phyloP scores from a whole-genome alignment of 495 filamentous ascomycete genomes.

The Penicillium chermesinum region DNA sequence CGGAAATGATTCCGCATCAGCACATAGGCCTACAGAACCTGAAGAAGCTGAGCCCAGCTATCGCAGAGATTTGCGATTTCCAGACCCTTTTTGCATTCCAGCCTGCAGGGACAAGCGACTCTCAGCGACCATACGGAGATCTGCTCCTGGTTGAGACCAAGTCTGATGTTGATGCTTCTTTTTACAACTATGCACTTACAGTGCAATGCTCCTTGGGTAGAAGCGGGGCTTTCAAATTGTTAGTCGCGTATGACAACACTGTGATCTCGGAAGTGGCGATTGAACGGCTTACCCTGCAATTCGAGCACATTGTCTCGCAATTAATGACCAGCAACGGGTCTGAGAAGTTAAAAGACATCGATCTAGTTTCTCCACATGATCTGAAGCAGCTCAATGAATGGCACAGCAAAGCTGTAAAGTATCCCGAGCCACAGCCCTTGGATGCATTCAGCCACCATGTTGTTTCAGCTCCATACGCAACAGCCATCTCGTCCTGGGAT shows the following conservation, averaged over 20 bases:
- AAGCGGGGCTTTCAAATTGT: neutral
- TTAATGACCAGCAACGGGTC: neutral
- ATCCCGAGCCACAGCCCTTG: neutral
- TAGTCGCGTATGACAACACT: neutral
- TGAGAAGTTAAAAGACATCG: neutral
- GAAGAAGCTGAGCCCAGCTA: neutral
- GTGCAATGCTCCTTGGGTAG: neutral
- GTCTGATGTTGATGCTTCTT: neutral
- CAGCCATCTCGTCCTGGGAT: neutral
- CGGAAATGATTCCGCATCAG: constrained; percentile 4
- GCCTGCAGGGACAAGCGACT: neutral
- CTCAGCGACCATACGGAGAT: neutral
- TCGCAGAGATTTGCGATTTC: neutral
- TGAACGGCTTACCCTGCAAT: neutral
- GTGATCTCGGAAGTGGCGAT: neutral
- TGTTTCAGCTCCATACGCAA: neutral
- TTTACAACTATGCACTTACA: neutral
- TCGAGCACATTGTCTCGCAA: neutral
- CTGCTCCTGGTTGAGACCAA: neutral
- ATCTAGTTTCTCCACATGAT: neutral
- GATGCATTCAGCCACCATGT: neutral
- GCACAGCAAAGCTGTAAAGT: neutral
- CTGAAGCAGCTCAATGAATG: neutral
- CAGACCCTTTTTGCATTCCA: neutral
- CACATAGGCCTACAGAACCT: constrained; percentile 13